phyloP scores from a whole-genome alignment of 345 rosid species.

The Gossypium ekmanianum region DNA sequence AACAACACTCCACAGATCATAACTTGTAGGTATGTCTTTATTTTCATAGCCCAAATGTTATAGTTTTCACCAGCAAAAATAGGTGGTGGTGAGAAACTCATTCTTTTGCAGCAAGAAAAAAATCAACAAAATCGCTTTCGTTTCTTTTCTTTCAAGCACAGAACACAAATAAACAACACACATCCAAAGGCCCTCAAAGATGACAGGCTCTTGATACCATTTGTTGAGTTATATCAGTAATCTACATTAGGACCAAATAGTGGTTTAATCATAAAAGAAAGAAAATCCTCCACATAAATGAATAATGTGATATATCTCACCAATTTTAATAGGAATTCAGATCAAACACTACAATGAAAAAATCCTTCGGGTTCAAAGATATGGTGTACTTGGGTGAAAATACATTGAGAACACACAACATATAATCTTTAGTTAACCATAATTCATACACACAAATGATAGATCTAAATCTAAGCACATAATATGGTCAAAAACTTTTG shows the following conservation, averaged over 20 bases:
- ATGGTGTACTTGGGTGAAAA: not conserved
- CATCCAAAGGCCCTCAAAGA: not conserved
- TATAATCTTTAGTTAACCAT: not conserved
- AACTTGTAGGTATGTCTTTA: no score
- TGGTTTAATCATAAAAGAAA: not conserved
- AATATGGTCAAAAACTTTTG: not conserved
- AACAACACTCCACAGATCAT: no score
- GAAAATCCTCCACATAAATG: not conserved
- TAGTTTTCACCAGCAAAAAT: no score
- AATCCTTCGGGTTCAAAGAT: not conserved
- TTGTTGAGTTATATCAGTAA: not conserved
- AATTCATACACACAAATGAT: not conserved
- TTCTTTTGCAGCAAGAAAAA: no score
- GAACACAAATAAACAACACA: no score
- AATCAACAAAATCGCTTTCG: no score
- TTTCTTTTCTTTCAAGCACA: no score
- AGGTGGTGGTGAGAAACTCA: no score
- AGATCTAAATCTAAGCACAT: not conserved
- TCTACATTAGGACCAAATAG: not conserved
- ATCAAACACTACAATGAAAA: slow-evolving; percentile 1
- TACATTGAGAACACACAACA: not conserved
- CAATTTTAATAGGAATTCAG: not conserved
- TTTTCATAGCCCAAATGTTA: no score
- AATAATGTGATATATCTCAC: slow-evolving; percentile 1
- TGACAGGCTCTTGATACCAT: not conserved